Base-by-base conservation (phyloP, 371 early-diverging fungal species). In the Batkoa obscura region DNA sequence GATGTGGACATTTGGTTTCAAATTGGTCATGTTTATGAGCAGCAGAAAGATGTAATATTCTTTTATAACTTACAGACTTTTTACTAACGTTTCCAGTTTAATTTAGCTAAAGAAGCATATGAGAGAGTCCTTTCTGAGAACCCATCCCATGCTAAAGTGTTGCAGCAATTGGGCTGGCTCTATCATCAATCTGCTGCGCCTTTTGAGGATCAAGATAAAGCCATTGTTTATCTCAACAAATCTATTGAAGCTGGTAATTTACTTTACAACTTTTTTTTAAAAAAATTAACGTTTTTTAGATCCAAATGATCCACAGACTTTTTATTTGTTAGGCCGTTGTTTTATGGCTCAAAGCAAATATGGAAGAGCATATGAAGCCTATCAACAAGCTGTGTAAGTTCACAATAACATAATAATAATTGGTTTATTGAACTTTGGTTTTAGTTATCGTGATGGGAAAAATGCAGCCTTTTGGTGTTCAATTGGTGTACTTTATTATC, bases 401-500 rank as follows among this genome's bases (percentile, higher is more conserved):
- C 23, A 23, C 23, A 23, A 23, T 23, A 23, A 23, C 47, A 12
- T 34, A 17, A 32, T 58, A 34, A 15, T 57, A 1, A 12, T 1
- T 13, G 31, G 2, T 9, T 36, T 50, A 15, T 33, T 30, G 37
- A 30, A 47, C 31, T 30, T 41, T n/a, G 3, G n/a, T 15, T 10
- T 32, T 58, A 71, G 69, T 5, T 78, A 90, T 63, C 84, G 90
- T 32, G 96, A 98, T 63, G 83, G 84, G 6, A 79, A 83, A 45
- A 95, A 98, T 60, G 93, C 98, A 0, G 86, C 85, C 1, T 94
- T 93, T 64, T 98, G 98, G 98, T 95, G 96, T 67, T 92, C 94
- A 8, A 98, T 98, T 62, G 98, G 98, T 58, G 92, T 96, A 0
- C 72, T 98, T 0, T 98, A 98, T 62, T 96, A 83, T 72, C 90